Evolutionary conservation across 2,329 filamentous ascomycete species (phyloP).

Genomic region (Bipolaris zeicola): DNA sequence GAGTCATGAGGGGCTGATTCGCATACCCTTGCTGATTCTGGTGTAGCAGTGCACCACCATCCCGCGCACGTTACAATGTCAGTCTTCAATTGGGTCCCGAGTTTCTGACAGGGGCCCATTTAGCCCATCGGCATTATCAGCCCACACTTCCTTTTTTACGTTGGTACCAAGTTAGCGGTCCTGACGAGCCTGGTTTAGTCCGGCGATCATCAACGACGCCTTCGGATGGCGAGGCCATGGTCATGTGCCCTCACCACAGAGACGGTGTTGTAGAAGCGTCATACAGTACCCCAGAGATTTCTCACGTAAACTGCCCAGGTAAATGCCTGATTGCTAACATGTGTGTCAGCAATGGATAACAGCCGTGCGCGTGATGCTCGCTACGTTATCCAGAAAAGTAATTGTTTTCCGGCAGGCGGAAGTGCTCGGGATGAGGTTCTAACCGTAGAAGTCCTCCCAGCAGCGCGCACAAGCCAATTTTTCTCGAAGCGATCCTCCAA

Average conservation of each 20-base stretch:
- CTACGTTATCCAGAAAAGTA: constrained; percentile 16
- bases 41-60: neutral
- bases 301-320: neutral
- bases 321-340: neutral
- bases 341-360: neutral
- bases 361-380: neutral
- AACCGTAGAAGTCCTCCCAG: constrained; percentile 17
- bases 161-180: constrained; percentile 6
- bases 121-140: neutral
- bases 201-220: constrained; percentile 4
- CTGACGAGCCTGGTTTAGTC: neutral
- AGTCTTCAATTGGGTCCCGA: constrained; percentile 4
- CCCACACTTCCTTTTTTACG: constrained; percentile 3
- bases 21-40: neutral
- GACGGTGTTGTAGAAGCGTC: too few relatives aligned
- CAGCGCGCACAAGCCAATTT: constrained; percentile 8
- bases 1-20: neutral
- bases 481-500: constrained; percentile 9
- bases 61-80: constrained; percentile 5
- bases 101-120: neutral
- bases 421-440: constrained; percentile 17
- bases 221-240: neutral
- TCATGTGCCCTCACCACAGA: neutral
- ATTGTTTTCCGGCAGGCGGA: constrained; percentile 18
- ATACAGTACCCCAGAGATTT: neutral